phyloP scores from a whole-genome alignment of 2,329 filamentous ascomycete species.

The Celoporthe dispersa region DNA sequence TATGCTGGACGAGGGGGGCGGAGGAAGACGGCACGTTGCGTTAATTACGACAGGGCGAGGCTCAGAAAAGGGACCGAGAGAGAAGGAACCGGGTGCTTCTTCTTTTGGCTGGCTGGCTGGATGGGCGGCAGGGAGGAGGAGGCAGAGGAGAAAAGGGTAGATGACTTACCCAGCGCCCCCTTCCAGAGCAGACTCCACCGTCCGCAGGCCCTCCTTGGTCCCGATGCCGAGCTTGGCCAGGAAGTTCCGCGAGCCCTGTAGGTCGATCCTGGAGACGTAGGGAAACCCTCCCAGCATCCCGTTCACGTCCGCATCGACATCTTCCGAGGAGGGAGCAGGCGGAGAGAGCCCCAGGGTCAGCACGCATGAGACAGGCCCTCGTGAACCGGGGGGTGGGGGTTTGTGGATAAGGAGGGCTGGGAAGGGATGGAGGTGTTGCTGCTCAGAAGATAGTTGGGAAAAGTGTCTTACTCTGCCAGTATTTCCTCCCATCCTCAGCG shows the following conservation, averaged over 20 bases:
- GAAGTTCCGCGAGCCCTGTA: conserved; percentile 73
- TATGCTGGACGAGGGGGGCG: conserved; percentile 57
- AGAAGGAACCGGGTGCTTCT: too few relatives aligned
- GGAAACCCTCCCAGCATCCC: conserved; percentile 80
- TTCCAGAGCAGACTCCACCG: conserved; percentile 40
- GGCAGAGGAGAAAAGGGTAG: neutral
- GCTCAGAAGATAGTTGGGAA: neutral
- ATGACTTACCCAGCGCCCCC: conserved; percentile 47
- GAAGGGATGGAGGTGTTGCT: too few relatives aligned
- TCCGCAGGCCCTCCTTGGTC: conserved; percentile 39
- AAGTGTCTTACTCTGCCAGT: conserved; percentile 48
- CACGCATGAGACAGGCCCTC: neutral
- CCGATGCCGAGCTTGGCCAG: conserved; percentile 67
- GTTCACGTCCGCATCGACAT: conserved; percentile 51
- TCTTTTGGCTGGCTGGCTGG: too few relatives aligned
- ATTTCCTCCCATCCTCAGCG: conserved; percentile 44
- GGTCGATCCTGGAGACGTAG: conserved; percentile 70
- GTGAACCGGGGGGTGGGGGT: neutral
- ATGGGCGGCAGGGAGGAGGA: too few relatives aligned
- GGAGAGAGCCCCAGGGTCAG: conserved; percentile 7
- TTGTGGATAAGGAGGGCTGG: neutral
- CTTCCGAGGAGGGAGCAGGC: neutral
- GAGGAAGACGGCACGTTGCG: neutral
- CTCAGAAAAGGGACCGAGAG: neutral
- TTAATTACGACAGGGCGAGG: neutral